These are phyloP conservation scores for Pisolithus thermaeus DNA, from an alignment of 1,284 basidiomycete genomes.

Conservation along the genomic window DNA sequence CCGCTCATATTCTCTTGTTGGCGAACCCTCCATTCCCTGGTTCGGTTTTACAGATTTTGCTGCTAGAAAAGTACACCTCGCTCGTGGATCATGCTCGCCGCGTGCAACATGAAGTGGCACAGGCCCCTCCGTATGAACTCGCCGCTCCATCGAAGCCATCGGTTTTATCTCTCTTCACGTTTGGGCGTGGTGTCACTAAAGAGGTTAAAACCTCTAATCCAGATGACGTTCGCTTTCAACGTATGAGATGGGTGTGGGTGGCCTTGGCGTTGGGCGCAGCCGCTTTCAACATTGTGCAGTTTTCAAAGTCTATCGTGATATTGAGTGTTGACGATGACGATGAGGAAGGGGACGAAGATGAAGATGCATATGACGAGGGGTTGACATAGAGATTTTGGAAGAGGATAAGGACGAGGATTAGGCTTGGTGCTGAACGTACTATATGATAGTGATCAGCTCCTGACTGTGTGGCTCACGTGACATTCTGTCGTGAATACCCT, in stretches of 20 bases:
- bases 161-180: constrained; percentile 19
- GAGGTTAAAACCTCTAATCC: constrained; percentile 11
- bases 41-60: constrained; percentile 45
- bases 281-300: constrained; percentile 2
- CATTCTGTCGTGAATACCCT: neutral
- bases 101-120: constrained; percentile 35
- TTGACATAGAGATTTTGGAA: constrained; percentile 6
- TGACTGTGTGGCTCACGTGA: constrained; percentile 14
- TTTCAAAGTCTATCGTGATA: neutral
- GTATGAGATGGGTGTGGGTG: constrained; percentile 33
- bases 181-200: constrained; percentile 1
- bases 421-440: constrained; percentile 8
- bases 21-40: constrained; percentile 56
- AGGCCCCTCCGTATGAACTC: constrained; percentile 12
- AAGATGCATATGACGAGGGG: constrained; percentile 8
- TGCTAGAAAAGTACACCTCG: constrained; percentile 49
- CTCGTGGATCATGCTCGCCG: constrained; percentile 52
- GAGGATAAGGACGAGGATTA: constrained; percentile 28
- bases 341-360: neutral
- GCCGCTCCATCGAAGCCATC: constrained; percentile 14
- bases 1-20: constrained; percentile 62
- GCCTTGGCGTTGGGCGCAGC: constrained; percentile 18
- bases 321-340: neutral
- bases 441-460: constrained; percentile 3
- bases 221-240: constrained; percentile 30